phyloP scores from a whole-genome alignment of 192 early-diverging fungal species.

The Allomyces macrogynus region DNA sequence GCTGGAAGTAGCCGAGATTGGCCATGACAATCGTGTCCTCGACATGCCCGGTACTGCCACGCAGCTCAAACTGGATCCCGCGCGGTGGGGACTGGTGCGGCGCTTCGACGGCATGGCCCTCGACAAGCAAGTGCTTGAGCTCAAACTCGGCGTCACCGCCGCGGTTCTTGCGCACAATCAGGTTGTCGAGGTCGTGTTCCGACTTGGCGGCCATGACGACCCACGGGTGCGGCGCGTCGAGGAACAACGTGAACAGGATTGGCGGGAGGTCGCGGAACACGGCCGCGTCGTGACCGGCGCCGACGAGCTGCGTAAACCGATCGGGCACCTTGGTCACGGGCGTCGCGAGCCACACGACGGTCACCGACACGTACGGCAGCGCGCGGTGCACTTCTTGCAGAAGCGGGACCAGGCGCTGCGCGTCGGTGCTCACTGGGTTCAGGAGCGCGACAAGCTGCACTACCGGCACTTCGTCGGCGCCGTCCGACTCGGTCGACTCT shows the following conservation, averaged over 20 bases:
- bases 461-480: background rate
- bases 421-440: background rate
- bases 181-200: conserved; percentile 82
- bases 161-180: conserved; percentile 30
- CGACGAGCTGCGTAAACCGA: conserved; percentile 18
- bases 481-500: conserved; percentile 4
- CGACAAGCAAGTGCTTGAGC: conserved; percentile 66
- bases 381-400: background rate
- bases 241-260: conserved; percentile 63
- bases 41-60: conserved; percentile 27
- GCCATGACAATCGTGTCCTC: conserved; percentile 95
- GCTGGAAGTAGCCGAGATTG: conserved; percentile 92
- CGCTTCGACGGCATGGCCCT: conserved; percentile 69
- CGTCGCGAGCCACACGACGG: conserved; percentile 5
- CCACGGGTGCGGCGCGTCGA: conserved; percentile 80
- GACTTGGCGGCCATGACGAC: conserved; percentile 61
- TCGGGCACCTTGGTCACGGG: conserved; percentile 7
- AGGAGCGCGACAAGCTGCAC: background rate
- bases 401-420: conserved; percentile 1
- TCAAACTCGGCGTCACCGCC: conserved; percentile 57
- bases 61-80: conserved; percentile 68
- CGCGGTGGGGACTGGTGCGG: conserved; percentile 53
- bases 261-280: conserved; percentile 54
- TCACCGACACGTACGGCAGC: background rate
- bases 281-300: conserved; percentile 24